Percentiles rank a stretch among this genome's conserved stretches.
These are phyloP conservation scores for Cunninghamia lanceolata DNA, from an alignment of 75 land plant genomes.

Conservation along the genomic window DNA sequence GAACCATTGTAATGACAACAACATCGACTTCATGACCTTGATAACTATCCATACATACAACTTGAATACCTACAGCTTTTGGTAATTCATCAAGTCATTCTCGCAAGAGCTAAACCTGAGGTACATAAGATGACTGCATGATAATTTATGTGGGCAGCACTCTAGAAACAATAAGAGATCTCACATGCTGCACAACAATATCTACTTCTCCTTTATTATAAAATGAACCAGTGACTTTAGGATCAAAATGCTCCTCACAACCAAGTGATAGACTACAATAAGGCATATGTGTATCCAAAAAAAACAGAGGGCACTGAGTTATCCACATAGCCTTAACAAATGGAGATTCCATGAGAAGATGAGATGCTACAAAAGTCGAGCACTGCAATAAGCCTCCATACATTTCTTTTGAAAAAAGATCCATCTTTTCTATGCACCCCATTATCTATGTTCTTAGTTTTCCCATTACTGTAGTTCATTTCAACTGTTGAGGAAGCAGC, in stretches of 20 bases:
- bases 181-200: slow-evolving; percentile 80
- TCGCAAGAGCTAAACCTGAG: slow-evolving; percentile 86
- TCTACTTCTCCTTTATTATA: slow-evolving; percentile 97
- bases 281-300: slow-evolving; percentile 84
- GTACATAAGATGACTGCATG: slow-evolving; percentile 89
- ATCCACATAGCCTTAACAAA: slow-evolving; percentile 82
- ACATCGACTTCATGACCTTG: slow-evolving; percentile 97
- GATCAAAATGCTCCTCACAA: slow-evolving; percentile 85
- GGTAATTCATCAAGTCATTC: slow-evolving; percentile 66
- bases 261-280: slow-evolving; percentile 81
- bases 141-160: slow-evolving; percentile 64
- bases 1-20: slow-evolving; percentile 92
- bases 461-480: not conserved
- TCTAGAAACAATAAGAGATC: too few relatives aligned
- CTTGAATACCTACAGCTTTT: slow-evolving; percentile 63
- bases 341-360: too few relatives aligned
- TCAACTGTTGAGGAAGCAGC: slow-evolving; percentile 2
- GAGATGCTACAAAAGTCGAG: too few relatives aligned
- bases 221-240: slow-evolving; percentile 87
- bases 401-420: slow-evolving; percentile 11
- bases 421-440: slow-evolving; percentile 13
- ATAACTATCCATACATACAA: slow-evolving; percentile 86
- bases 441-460: slow-evolving; percentile 4
- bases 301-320: slow-evolving; percentile 72
- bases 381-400: too few relatives aligned